Evolutionary conservation across 176 grass and related monocot genomes (phyloP), one percentile per base, ranked within the genome.

Genomic region (Zoysia pacifica): DNA sequence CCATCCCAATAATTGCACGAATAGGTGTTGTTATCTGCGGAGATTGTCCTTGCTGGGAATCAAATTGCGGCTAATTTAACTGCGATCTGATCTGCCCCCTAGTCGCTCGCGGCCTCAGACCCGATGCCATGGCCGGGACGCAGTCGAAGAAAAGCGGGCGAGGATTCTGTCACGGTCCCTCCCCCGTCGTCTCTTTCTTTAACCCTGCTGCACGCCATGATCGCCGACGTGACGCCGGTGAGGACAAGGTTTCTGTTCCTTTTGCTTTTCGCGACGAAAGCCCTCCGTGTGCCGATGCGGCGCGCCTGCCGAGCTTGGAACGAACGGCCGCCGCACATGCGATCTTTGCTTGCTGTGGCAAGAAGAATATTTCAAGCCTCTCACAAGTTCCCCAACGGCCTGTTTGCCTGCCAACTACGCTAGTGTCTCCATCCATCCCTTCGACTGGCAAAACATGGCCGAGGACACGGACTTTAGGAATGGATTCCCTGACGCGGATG

Each of bases 171-270:
- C 81, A 65, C 19, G 69, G 39, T 28, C 28, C 28, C 28, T 28
- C 28, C 38, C 18, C 15, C 48, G 70, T 70, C 49, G 48, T 85
- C 77, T 64, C 48, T 66, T 39, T 67, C 72, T 38, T 8, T 64
- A 81, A 61, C 54, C 40, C 60, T 66, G 69, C 5, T 14, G 76
- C 28, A 37, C 55, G 77, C 72, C 65, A n/a, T 36, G 81, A 64
- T 65, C 81, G 7, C 64, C 42, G 77, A 89, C 53, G 74, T 81
- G 87, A 89, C 82, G 77, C 58, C 72, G 77, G 73, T 36, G 38
- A 66, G 79, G 79, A 59, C 73, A 72, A 49, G 65, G 13, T 72
- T 69, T 81, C 71, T 86, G 71, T 70, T 86, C 52, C 78, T 53
- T 69, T 45, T 73, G 40, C 67, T 36, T 48, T 54, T 69, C 0